These are phyloP conservation scores for Penicillium sp. DNA, from an alignment of 2,329 filamentous ascomycete species.

Conservation along the genomic window DNA sequence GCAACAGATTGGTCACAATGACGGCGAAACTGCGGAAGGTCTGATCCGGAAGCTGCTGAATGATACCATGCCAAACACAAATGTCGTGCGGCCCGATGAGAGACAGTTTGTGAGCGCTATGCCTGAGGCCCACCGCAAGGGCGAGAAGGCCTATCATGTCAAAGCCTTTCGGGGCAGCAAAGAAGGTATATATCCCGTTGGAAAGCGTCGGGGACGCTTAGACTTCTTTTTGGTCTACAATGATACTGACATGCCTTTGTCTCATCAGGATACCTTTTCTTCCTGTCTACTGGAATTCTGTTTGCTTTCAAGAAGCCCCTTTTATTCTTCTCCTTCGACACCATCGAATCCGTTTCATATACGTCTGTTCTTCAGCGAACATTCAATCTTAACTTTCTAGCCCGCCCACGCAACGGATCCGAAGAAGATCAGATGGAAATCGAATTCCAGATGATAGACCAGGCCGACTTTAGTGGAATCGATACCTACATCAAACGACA, in stretches of 20 bases:
- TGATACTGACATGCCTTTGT: slow-evolving; percentile 3
- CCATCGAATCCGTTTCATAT: slow-evolving; percentile 61
- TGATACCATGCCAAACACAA: slow-evolving; percentile 46
- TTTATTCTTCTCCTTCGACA: slow-evolving; percentile 61
- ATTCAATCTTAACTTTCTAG: slow-evolving; percentile 62
- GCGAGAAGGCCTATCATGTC: slow-evolving; percentile 63
- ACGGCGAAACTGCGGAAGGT: slow-evolving; percentile 48
- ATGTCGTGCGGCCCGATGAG: slow-evolving; percentile 55
- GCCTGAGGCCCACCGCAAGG: slow-evolving; percentile 61
- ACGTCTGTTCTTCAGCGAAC: slow-evolving; percentile 65
- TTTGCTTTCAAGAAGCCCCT: slow-evolving; percentile 68
- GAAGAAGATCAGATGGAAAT: slow-evolving; percentile 55
- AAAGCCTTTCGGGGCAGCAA: slow-evolving; percentile 65
- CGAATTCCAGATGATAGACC: slow-evolving; percentile 67
- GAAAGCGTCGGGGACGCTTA: too few relatives aligned
- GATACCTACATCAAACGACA: slow-evolving; percentile 63
- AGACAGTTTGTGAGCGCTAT: slow-evolving; percentile 61
- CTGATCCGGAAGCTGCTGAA: slow-evolving; percentile 50
- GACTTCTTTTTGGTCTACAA: neutral
- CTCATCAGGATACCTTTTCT: slow-evolving; percentile 61
- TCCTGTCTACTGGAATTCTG: slow-evolving; percentile 61
- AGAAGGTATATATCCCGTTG: slow-evolving; percentile 51
- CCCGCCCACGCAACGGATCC: slow-evolving; percentile 33
- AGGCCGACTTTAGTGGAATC: slow-evolving; percentile 62
- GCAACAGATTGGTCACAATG: slow-evolving; percentile 44